Conservation (phyloP, 257 asterid species). For the Penstemon barbatus region DNA sequence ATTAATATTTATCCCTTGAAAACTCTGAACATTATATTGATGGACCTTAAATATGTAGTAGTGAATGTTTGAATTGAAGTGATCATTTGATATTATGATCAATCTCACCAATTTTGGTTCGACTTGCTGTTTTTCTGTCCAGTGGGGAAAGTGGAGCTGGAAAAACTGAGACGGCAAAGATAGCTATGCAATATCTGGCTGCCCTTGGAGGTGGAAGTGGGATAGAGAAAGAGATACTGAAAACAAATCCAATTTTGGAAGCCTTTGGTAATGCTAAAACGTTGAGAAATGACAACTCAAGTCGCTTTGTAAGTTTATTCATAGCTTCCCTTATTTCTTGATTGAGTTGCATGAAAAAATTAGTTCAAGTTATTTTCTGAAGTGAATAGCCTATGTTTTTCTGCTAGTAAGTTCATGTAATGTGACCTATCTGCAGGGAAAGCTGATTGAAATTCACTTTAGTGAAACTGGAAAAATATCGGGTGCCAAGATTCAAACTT, state of each 20-base stretch:
- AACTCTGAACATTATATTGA: not conserved
- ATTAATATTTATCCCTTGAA: not conserved
- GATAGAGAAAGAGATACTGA: constrained; percentile 90
- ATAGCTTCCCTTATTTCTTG: constrained; percentile 18
- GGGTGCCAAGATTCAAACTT: constrained; percentile 94
- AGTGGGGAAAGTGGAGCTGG: constrained; percentile 99
- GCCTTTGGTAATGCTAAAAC: constrained; percentile 99
- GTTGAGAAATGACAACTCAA: constrained; percentile 90
- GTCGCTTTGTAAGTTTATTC: constrained; percentile 90
- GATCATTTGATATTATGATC: not conserved
- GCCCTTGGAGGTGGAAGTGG: constrained; percentile 99
- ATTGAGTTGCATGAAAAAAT: constrained; percentile 24
- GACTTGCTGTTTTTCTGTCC: constrained; percentile 35
- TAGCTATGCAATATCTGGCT: constrained; percentile 99
- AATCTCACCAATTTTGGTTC: constrained; percentile 22
- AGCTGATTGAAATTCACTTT: constrained; percentile 96
- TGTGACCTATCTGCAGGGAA: constrained; percentile 64
- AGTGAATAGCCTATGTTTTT: constrained; percentile 23
- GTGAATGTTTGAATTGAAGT: constrained; percentile 5
- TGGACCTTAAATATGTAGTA: constrained; percentile 11
- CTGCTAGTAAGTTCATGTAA: constrained; percentile 31
- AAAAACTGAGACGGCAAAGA: constrained; percentile 98
- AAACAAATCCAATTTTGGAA: constrained; percentile 96
- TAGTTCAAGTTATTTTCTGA: constrained; percentile 18
- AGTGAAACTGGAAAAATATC: constrained; percentile 98